Evolutionary conservation across 352 stramenopile genomes (phyloP), one percentile per base, ranked within the genome.

Genomic region (Pythium oligandrum): DNA sequence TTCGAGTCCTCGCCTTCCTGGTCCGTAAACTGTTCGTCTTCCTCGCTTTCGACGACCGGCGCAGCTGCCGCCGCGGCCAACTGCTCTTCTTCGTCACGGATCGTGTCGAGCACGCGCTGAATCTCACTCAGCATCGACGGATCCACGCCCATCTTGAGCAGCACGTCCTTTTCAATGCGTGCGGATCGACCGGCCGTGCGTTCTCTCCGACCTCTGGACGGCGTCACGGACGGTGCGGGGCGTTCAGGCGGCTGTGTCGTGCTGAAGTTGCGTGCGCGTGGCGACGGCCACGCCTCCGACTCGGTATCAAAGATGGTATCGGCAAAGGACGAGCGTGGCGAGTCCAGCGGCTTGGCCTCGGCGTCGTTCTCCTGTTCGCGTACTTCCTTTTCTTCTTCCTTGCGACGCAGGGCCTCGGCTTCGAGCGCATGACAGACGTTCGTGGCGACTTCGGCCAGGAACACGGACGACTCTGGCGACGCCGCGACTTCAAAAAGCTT

Each of bases 381-480:
- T 36, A 12, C 40, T 12, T 65, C 35, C 30, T 55, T 46, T 2
- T 56, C 51, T 8, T 54, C 48, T 39, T 59, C 51, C 12, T 72
- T 47, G 6, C 60, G 65, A 7, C 75, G 65, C 47, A 64, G 57
- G 4, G 69, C 67, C 53, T 90, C 78, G 30, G 70, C 74, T 43
- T 90, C 78, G 1, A 90, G 53, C 33, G 75, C 68, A 55, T 92
- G 82, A 57, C 79, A 70, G 6, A 92, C 53, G 53, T 92, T 89
- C 9, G 78, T 90, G 3, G 78, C 82, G 17, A 90, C 49, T 45
- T 92, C 82, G 0, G 79, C 72, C 40, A 92, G 57, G 40, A 92
- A 83, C 35, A 92, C 80, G n/a, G 82, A 79, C 37, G 75, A 65
- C 57, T 92, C 82, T 1, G 77, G 75, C 17, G 82, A 90, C 57